A percentile compares a stretch with the other conserved stretches of the same genome.
These are phyloP conservation scores for Pueraria montana DNA, from an alignment of 306 rosid genomes.

Conservation along the genomic window DNA sequence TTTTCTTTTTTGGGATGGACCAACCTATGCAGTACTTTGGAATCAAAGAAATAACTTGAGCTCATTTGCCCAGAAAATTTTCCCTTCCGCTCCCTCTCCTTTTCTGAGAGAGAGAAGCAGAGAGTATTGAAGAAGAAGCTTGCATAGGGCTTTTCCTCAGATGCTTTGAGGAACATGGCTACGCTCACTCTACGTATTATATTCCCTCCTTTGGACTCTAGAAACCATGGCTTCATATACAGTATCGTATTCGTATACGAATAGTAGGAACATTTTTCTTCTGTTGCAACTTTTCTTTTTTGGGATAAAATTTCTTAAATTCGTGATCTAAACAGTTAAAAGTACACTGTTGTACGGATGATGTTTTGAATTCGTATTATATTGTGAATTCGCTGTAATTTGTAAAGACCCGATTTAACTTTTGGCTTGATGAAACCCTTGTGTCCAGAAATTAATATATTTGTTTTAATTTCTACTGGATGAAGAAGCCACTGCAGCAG, in stretches of 20 bases:
- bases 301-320: not conserved
- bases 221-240: not conserved
- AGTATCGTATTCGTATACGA: conserved; percentile 1
- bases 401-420: not conserved
- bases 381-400: not conserved
- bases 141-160: not conserved
- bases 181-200: not conserved
- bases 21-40: not conserved
- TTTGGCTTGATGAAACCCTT: too few species aligned
- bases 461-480: not conserved
- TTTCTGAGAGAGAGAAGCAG: not conserved
- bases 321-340: not conserved
- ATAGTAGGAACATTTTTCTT: not conserved
- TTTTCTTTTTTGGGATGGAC: not conserved
- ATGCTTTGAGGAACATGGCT: conserved; percentile 8
- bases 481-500: not conserved
- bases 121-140: conserved; percentile 5
- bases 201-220: not conserved
- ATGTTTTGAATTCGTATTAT: not conserved
- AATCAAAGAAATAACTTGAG: not conserved
- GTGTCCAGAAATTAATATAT: too few species aligned
- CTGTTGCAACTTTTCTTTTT: not conserved
- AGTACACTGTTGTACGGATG: not conserved
- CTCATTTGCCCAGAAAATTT: not conserved
- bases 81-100: not conserved